Evolutionary conservation across 208 protist species (phyloP), one percentile per base, ranked within the genome.

Genomic region (Vickermania spadyakhi): DNA sequence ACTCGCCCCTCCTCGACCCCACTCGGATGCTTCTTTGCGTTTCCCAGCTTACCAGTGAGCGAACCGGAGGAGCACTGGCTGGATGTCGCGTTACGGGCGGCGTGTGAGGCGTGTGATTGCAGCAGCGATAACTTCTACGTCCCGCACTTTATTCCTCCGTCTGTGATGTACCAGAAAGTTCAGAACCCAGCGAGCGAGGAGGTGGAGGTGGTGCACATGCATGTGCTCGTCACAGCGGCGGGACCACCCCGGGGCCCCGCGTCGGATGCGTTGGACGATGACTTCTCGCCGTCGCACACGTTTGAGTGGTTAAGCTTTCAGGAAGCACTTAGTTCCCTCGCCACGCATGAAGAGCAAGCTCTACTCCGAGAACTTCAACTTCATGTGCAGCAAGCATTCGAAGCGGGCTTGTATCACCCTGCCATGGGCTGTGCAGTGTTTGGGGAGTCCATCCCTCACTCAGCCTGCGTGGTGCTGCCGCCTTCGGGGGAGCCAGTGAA

Each of bases 81-180:
- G 53, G 77, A 93, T 23, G 89, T 79, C 59, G 83, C 86, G 7
- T 66, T 85, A 50, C 71, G 75, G 13, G 86, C 86, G 3, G 59
- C 89, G 18, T 93, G 86, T 58, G 79, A 87, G 26, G 63, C 64
- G 51, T 89, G 75, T 58, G 83, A 93, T n/a, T 72, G 90, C 29
- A 93, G 83, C 70, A 71, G 72, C 49, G 83, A 91, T 62, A 93
- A 86, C 64, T 89, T 93, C 62, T 89, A 84, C 67, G 50, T 83
- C 1, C 86, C 81, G 3, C 72, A 51, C 56, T 91, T 81, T 56
- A 45, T 90, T 23, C 64, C 83, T 0, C 83, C 36, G 36, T 45
- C 86, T 11, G 71, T 87, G 1, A 67, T 77, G 52, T 88, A 74
- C 60, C 90, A 91, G 56, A 56, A 49, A 22, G 72, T 79, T 30